phyloP scores from a whole-genome alignment of 352 stramenopile species.

The Aphanomyces invadans region DNA sequence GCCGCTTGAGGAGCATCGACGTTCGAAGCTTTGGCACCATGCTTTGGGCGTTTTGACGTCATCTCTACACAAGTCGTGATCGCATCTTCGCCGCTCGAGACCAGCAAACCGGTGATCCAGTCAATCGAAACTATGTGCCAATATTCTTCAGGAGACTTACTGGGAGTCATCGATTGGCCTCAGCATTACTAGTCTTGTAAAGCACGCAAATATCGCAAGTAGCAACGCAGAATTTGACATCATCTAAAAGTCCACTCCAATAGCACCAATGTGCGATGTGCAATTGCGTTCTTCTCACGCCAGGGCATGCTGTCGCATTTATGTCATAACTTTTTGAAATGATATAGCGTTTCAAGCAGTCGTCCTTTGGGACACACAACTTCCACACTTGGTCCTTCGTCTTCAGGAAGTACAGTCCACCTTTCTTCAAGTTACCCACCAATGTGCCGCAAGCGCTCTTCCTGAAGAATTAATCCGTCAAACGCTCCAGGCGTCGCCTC shows the following conservation, averaged over 20 bases:
- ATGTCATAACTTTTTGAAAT: conserved; percentile 22
- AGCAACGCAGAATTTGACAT: conserved; percentile 18
- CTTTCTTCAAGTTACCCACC: background rate
- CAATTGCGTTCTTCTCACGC: conserved; percentile 13
- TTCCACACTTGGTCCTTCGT: conserved; percentile 1
- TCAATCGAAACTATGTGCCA: conserved; percentile 28
- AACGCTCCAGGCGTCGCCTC: background rate
- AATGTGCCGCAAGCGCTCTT: no score
- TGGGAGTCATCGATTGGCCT: conserved; percentile 20
- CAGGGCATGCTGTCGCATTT: conserved; percentile 22
- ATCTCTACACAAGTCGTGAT: conserved; percentile 25
- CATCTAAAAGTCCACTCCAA: conserved; percentile 21
- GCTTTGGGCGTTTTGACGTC: conserved; percentile 23
- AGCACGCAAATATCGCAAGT: conserved; percentile 25
- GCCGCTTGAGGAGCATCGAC: conserved; percentile 23
- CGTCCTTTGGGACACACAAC: background rate
- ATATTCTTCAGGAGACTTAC: conserved; percentile 19
- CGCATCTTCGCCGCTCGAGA: conserved; percentile 20
- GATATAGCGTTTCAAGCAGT: background rate
- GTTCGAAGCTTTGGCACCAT: conserved; percentile 25
- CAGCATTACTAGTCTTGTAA: conserved; percentile 24
- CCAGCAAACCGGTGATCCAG: conserved; percentile 24
- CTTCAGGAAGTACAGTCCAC: background rate
- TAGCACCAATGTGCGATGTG: conserved; percentile 21
- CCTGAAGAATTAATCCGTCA: background rate